These are phyloP conservation scores for Melaleuca quinquenervia DNA, from an alignment of 345 rosid genomes.

Conservation along the genomic window DNA sequence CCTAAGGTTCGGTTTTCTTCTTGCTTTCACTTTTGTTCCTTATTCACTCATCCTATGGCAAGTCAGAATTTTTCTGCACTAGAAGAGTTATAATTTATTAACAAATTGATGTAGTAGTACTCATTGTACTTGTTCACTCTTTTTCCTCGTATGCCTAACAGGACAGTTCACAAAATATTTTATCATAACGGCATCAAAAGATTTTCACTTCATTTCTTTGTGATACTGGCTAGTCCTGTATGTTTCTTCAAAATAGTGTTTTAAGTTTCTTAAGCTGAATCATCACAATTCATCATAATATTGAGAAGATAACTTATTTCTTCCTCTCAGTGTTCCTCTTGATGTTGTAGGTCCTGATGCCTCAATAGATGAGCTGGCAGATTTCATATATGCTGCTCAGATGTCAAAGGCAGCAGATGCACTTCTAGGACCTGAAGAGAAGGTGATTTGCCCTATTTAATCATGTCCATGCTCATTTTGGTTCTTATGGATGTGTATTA, in stretches of 20 bases:
- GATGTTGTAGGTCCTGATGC: constrained; percentile 41
- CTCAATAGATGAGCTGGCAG: constrained; percentile 49
- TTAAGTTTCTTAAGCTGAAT: not conserved
- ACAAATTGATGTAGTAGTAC: not conserved
- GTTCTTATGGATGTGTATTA: not conserved
- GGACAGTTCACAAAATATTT: not conserved
- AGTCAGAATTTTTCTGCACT: not conserved
- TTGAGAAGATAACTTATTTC: not conserved
- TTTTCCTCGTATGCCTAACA: not conserved
- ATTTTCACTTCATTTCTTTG: not conserved
- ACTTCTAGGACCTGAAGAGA: constrained; percentile 33
- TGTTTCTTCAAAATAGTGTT: not conserved
- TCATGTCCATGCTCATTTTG: not conserved
- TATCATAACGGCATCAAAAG: not conserved
- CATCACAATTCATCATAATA: not conserved
- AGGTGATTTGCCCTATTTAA: constrained; percentile 20
- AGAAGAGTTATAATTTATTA: not conserved
- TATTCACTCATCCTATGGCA: not conserved
- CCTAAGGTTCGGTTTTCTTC: not conserved
- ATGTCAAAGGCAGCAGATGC: constrained; percentile 54
- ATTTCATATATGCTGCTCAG: constrained; percentile 78
- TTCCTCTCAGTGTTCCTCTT: not conserved
- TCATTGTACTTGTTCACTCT: not conserved
- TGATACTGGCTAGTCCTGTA: not conserved
- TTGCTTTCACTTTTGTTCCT: not conserved